phyloP scores from a whole-genome alignment of 2,329 filamentous ascomycete genomes.

The Metarhizium robertsii region DNA sequence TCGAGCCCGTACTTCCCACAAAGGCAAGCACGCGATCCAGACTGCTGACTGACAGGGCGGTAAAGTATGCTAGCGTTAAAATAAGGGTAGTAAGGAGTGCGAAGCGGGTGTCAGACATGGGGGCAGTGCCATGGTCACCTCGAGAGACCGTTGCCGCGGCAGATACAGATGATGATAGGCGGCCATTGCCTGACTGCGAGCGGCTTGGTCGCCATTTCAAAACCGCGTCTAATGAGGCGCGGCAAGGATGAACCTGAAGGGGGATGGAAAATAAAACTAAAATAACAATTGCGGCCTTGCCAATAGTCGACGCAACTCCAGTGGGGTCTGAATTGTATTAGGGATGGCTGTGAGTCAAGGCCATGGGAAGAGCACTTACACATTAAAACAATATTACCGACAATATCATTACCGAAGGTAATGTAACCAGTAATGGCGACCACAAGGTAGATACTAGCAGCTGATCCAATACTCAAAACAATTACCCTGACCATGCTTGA shows the following conservation, averaged over 20 bases:
- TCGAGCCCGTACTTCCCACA: constrained; percentile 88
- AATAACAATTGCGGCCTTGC: constrained; percentile 88
- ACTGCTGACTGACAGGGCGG: constrained; percentile 82
- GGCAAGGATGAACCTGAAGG: constrained; percentile 89
- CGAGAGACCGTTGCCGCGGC: constrained; percentile 25
- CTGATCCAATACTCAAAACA: constrained; percentile 73
- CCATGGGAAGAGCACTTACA: constrained; percentile 42
- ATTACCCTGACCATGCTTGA: constrained; percentile 68
- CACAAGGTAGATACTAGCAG: constrained; percentile 78
- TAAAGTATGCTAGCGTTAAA: constrained; percentile 74
- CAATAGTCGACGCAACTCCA: constrained; percentile 72
- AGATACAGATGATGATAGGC: constrained; percentile 34
- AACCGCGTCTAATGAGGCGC: constrained; percentile 92
- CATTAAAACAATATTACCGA: constrained; percentile 90
- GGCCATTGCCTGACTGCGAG: constrained; percentile 25
- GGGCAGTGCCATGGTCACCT: constrained; percentile 43
- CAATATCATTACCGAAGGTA: constrained; percentile 83
- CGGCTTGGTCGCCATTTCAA: constrained; percentile 73
- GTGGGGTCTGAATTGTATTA: constrained; percentile 26
- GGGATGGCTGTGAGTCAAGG: background rate
- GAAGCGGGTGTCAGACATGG: constrained; percentile 82
- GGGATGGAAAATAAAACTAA: constrained; percentile 96
- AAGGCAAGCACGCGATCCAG: constrained; percentile 90
- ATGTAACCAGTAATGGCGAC: constrained; percentile 94
- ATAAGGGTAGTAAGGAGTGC: constrained; percentile 81